Base-by-base conservation (phyloP, 2,329 filamentous ascomycete genomes). In the Pyrenophora tritici-repentis region DNA sequence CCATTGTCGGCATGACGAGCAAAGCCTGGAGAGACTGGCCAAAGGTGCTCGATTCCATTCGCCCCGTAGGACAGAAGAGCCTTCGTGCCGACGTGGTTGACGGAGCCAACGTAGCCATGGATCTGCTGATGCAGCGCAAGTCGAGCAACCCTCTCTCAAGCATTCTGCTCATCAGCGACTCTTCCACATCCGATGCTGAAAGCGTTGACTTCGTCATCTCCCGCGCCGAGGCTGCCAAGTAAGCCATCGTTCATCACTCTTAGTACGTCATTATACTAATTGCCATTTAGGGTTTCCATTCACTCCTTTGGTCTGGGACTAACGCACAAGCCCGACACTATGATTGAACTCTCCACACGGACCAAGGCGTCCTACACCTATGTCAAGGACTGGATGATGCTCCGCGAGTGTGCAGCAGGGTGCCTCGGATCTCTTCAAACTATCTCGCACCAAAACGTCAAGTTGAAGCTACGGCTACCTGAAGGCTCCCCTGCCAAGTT, bases 341-440 rank as follows among this genome's bases (percentile, higher is more conserved):
- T 99, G 91, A 96, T 99, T 57, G 93, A 97, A 75, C 79, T 99
- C 10, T 97, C 94, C 0, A 94, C 90, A 6, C 84, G 91, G 54
- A 99, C 94, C 3, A 99, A 97, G 77, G 94, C 92, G 4, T 95
- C 91, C 1, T 99, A 97, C 70, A 95, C 91, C 1, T 99, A 97
- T 67, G 92, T 99, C 62, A 99, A 97, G 76, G 94, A 99, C 73
- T 99, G 94, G 94, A 97, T 97, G 93, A 99, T 97, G 93, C 83
- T 99, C 31, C 88, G 94, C 22, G 94, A 99, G 73, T 97, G 94
- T 72, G 82, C 97, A 37, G 94, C 92, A 18, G 94, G 94, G 36
- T 97, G 93, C 67, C 79, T 99, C 22, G 94, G 94, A 39, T 87
- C 91, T 12, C 83, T 97, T 70, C 94, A 99, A 74, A 91, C 90